Base-by-base conservation (phyloP, 164 flowering plant genomes). In the Platanus orientalis region DNA sequence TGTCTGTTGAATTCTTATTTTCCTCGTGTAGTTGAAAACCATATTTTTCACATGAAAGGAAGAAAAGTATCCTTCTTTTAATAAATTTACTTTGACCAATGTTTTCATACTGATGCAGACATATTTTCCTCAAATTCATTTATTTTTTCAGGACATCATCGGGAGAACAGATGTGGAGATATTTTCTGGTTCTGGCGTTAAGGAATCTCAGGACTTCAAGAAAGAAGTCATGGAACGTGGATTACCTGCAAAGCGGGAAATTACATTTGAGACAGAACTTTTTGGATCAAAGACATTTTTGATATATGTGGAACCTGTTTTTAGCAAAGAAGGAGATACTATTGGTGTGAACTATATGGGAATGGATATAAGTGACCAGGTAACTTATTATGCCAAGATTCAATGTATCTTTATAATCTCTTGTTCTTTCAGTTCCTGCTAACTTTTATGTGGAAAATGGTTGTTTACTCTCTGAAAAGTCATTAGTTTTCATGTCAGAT, bases 301-400 rank as follows among this genome's bases (percentile, higher is more conserved):
- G 75, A 91, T 91, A 67, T 83, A 87, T 60, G 98, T 91, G 32
- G 96, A 87, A 72, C 98, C 98, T 50, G 98, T 94, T 25, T 91
- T 90, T 72, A 89, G 85, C 84, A 94, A 89, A 75, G 71, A 87
- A 23, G 95, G 92, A 56, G 98, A 94, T 57, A 89, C 90, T 16
- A 87, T 94, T 65, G 98, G 98, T 61, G 80, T 94, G 65, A 94
- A 94, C 57, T 94, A 89, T 62, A 86, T 89, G 90, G 98, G 97
- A 60, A 94, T 94, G 98, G 98, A 94, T 34, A 77, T 94, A 19
- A 84, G 97, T 26, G 98, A 94, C 73, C 98, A 92, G 92, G 98
- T 87, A 60, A 42, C 1, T 61, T 39, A 20, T 70, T 49, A 29
- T 39, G 30, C 42, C 5, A 4, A 11, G 14, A 42, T 54, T n/a